Evolutionary conservation across 1,284 basidiomycete species (phyloP).

Genomic region (Erythrobasidium hasegawianum): DNA sequence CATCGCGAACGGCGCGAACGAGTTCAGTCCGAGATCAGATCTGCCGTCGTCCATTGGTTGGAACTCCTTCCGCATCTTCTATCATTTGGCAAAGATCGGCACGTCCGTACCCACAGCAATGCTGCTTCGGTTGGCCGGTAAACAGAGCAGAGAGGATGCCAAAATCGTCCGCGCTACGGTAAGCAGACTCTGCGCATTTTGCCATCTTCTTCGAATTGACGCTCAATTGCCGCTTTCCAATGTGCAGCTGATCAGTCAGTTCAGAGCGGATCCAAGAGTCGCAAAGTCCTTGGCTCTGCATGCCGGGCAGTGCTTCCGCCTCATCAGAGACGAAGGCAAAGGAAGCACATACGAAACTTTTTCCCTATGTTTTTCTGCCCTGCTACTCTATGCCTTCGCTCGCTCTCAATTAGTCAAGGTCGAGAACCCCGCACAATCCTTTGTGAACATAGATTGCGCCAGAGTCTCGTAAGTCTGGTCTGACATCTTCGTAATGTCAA

Average conservation of each 20-base stretch:
- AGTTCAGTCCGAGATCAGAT: too few species aligned
- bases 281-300: not conserved
- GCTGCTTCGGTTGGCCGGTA: not conserved
- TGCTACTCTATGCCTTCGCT: not conserved
- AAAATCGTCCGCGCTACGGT: not conserved
- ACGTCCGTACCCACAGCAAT: not conserved
- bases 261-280: not conserved
- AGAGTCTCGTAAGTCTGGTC: too few species aligned
- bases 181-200: not conserved
- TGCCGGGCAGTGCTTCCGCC: constrained; percentile 1
- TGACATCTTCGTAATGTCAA: too few species aligned
- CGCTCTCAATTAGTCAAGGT: too few species aligned
- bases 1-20: not conserved
- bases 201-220: not conserved
- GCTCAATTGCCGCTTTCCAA: not conserved
- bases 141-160: not conserved
- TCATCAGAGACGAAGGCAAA: not conserved
- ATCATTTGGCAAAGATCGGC: too few species aligned
- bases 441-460: too few species aligned
- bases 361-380: not conserved
- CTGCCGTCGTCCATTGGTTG: too few species aligned
- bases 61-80: too few species aligned
- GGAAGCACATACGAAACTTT: not conserved
- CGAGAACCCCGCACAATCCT: too few species aligned
- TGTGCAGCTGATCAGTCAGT: not conserved